Conservation (phyloP, 768 basidiomycete species). For the Xerocomellus intermedius region DNA sequence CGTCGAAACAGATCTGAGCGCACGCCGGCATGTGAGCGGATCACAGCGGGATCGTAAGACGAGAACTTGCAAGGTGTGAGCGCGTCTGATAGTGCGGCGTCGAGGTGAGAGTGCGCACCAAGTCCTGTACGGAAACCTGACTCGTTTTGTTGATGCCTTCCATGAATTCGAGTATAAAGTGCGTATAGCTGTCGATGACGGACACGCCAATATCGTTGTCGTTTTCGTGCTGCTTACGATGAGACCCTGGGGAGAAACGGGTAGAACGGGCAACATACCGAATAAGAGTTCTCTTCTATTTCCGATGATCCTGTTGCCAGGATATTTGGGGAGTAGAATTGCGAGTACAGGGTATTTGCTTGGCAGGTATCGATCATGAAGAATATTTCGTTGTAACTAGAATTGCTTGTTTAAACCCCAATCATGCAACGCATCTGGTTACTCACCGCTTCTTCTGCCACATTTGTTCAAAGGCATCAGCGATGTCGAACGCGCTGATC, state of each 20-base stretch:
- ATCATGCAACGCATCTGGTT: neutral
- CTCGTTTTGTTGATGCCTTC: conserved; percentile 93
- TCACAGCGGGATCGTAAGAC: conserved; percentile 68
- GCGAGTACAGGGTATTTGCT: conserved; percentile 92
- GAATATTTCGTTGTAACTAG: conserved; percentile 85
- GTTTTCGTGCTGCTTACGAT: conserved; percentile 69
- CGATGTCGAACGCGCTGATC: conserved; percentile 95
- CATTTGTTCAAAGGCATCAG: conserved; percentile 98
- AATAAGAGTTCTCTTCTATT: conserved; percentile 89
- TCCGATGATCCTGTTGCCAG: conserved; percentile 86
- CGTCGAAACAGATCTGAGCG: conserved; percentile 78
- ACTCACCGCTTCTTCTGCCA: conserved; percentile 88
- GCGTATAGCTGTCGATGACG: conserved; percentile 94
- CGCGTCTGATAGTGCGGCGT: neutral
- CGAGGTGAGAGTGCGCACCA: conserved; percentile 50
- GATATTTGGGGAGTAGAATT: conserved; percentile 91
- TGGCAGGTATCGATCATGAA: conserved; percentile 99
- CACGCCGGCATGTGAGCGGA: conserved; percentile 87
- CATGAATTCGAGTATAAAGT: conserved; percentile 87
- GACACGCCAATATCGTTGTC: conserved; percentile 94
- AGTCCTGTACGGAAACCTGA: conserved; percentile 71
- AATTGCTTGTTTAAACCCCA: conserved; percentile 32
- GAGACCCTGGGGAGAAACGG: neutral
- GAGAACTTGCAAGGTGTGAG: conserved; percentile 59
- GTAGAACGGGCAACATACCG: conserved; percentile 49